A percentile compares a stretch with the other conserved stretches of the same genome.
These are phyloP conservation scores for Vickermania ingenoplastis DNA, from an alignment of 208 protist genomes.

Conservation along the genomic window DNA sequence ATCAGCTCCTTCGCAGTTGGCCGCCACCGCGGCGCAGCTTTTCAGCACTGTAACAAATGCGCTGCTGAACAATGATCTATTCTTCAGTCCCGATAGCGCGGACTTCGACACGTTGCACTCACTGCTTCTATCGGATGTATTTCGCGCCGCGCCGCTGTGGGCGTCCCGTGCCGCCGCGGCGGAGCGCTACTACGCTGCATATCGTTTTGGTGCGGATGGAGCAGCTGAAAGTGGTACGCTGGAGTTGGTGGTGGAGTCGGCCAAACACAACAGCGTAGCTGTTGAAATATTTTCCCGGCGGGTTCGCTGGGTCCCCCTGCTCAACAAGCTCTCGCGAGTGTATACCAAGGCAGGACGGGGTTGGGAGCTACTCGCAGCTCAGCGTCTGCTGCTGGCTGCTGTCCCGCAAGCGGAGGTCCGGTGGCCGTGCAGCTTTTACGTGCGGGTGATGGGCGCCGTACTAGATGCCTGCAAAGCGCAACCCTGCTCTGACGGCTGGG, in stretches of 20 bases:
- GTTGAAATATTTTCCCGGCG: slow-evolving; percentile 1
- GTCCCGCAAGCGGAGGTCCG: slow-evolving; percentile 42
- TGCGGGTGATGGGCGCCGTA: slow-evolving; percentile 51
- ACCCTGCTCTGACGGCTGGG: slow-evolving; percentile 7
- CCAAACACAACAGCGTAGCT: too few species aligned
- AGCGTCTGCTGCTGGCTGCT: slow-evolving; percentile 20
- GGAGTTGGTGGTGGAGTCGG: too few species aligned
- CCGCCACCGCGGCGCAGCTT: not conserved
- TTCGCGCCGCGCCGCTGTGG: slow-evolving; percentile 4
- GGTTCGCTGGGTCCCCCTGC: slow-evolving; percentile 59
- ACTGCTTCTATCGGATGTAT: slow-evolving; percentile 10
- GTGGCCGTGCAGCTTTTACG: slow-evolving; percentile 43
- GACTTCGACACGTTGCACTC: slow-evolving; percentile 13
- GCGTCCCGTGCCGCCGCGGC: slow-evolving; percentile 8
- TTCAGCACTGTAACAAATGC: slow-evolving; percentile 6
- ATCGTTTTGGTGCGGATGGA: slow-evolving; percentile 10
- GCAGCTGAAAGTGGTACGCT: too few species aligned
- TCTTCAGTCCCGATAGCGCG: slow-evolving; percentile 13
- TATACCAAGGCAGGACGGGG: slow-evolving; percentile 47
- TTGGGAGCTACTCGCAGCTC: slow-evolving; percentile 22
- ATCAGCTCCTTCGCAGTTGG: not conserved
- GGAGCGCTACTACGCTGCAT: not conserved
- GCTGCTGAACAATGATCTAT: slow-evolving; percentile 17
- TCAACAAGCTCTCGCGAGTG: slow-evolving; percentile 66
- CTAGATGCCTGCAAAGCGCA: slow-evolving; percentile 23